phyloP scores from a whole-genome alignment of 768 basidiomycete species.

The Favolaschia claudopus region DNA sequence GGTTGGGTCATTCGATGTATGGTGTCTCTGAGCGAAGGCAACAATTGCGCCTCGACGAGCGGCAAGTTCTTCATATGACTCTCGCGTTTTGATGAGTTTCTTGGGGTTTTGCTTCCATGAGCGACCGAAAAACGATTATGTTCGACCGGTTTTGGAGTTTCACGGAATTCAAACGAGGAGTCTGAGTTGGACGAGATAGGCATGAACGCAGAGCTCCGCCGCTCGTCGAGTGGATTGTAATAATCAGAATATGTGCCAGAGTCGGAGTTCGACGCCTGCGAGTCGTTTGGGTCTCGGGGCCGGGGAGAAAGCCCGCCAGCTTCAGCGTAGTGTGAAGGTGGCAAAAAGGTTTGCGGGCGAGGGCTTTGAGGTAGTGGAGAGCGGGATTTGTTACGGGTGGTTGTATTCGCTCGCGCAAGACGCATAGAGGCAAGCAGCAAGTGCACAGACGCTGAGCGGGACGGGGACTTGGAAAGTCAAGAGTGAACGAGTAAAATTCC shows the following conservation, averaged over 20 bases:
- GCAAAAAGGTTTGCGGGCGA: conserved; percentile 51
- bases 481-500: no score
- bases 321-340: conserved; percentile 64
- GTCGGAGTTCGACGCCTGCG: conserved; percentile 10
- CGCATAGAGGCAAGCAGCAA: no score
- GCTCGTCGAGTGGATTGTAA: conserved; percentile 15
- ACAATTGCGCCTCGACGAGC: conserved; percentile 66
- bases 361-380: conserved; percentile 48
- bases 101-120: conserved; percentile 8
- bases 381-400: conserved; percentile 46
- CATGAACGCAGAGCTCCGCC: conserved; percentile 25
- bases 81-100: conserved; percentile 35
- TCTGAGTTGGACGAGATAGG: conserved; percentile 29
- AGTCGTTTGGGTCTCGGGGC: conserved; percentile 21
- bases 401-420: conserved; percentile 13
- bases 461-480: no score
- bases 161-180: conserved; percentile 40
- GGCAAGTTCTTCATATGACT: conserved; percentile 62
- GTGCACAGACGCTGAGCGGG: no score
- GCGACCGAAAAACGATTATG: conserved; percentile 18
- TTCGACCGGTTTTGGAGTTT: conserved; percentile 17
- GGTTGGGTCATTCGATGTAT: conserved; percentile 76
- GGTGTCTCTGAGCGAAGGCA: conserved; percentile 77
- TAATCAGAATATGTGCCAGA: conserved; percentile 11
- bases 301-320: conserved; percentile 48